phyloP scores from a whole-genome alignment of 768 basidiomycete species.

The Auricularia sp. region DNA sequence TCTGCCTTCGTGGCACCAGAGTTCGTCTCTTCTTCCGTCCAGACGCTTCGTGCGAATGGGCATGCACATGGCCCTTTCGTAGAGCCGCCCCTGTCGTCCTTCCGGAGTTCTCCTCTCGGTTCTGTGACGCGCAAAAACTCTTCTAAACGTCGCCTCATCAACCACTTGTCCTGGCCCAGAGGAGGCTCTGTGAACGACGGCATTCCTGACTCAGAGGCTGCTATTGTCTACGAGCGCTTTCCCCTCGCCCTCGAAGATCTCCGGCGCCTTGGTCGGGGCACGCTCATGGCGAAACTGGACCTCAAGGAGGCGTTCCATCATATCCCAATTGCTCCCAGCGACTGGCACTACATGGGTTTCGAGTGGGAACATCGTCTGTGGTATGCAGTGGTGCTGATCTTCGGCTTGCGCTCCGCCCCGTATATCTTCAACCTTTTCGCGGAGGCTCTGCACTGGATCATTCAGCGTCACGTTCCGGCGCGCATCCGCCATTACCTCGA shows the following conservation, averaged over 20 bases:
- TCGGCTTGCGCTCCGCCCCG: conserved; percentile 24
- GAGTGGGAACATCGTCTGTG: conserved; percentile 20
- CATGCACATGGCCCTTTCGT: no score
- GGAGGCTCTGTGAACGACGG: no score
- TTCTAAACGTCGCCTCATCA: no score
- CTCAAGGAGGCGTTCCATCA: conserved; percentile 22
- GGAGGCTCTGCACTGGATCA: conserved; percentile 32
- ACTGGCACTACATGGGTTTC: conserved; percentile 26
- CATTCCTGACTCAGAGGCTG: conserved; percentile 19
- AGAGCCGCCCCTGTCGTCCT: no score
- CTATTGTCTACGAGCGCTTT: conserved; percentile 23
- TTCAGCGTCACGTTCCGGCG: conserved; percentile 23
- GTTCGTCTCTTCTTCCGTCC: no score
- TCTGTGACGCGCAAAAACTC: no score
- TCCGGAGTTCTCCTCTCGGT: no score
- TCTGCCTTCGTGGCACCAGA: no score
- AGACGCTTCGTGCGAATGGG: no score
- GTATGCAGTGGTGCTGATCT: conserved; percentile 22
- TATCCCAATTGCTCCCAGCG: conserved; percentile 20
- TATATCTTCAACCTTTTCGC: conserved; percentile 33
- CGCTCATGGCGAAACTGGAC: no score
- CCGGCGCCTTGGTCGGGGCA: no score
- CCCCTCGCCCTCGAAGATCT: conserved; percentile 11
- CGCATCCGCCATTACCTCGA: conserved; percentile 1
- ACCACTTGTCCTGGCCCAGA: no score